Conservation (phyloP, 352 stramenopile genomes). For the Phytophthora ohioensis region DNA sequence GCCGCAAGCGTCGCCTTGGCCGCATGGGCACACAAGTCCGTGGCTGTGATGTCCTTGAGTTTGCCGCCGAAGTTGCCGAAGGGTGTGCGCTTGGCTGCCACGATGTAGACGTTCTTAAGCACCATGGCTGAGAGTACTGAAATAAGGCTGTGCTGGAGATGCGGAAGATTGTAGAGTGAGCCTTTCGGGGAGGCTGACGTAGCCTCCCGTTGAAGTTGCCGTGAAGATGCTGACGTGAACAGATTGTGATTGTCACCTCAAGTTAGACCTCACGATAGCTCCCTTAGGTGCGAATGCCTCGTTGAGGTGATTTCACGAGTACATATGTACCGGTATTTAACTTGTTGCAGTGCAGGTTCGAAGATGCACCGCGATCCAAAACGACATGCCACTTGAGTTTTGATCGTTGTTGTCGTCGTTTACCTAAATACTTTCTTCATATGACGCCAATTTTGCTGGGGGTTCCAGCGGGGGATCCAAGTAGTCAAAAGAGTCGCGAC, state of each 20-base stretch:
- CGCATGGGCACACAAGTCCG: constrained; percentile 90
- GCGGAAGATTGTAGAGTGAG: constrained; percentile 32
- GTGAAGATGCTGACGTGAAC: constrained; percentile 38
- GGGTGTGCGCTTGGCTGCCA: constrained; percentile 96
- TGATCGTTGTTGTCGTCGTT: constrained; percentile 44
- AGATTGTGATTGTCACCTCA: not conserved
- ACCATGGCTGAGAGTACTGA: constrained; percentile 26
- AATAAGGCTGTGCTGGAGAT: not conserved
- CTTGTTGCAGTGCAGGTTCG: too few species aligned
- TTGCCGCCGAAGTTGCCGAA: constrained; percentile 96
- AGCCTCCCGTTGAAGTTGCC: constrained; percentile 24
- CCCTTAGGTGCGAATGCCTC: too few species aligned
- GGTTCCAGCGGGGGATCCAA: constrained; percentile 66
- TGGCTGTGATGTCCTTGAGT: constrained; percentile 93
- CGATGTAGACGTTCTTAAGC: constrained; percentile 94
- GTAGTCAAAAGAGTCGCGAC: constrained; percentile 83
- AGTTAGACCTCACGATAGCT: too few species aligned
- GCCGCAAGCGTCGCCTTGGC: constrained; percentile 87
- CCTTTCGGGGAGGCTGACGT: constrained; percentile 14
- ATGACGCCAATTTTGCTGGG: constrained; percentile 68
- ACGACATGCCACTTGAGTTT: constrained; percentile 28
- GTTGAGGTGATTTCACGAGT: too few species aligned
- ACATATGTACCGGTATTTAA: not conserved
- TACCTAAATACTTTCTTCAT: constrained; percentile 92
- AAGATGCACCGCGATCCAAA: not conserved